phyloP scores from a whole-genome alignment of 1,139 yeast species.

The Suhomyces anneliseae region DNA sequence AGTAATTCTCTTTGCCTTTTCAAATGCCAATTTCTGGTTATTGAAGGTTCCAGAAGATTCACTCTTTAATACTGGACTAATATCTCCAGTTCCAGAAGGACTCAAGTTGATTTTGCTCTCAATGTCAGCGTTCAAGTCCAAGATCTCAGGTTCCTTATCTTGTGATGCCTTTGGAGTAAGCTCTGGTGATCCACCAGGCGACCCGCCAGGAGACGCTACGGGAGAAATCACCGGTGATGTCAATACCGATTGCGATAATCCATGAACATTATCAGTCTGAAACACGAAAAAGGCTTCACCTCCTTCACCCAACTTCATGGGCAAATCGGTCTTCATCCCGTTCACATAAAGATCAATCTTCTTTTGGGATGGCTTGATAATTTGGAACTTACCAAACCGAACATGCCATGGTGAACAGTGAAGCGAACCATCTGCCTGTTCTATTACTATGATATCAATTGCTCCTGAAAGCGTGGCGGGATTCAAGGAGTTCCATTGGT shows the following conservation, averaged over 20 bases:
- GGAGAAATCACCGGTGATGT: slow-evolving; percentile 95
- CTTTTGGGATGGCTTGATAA: slow-evolving; percentile 93
- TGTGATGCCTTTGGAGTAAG: slow-evolving; percentile 13
- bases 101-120: slow-evolving; percentile 30
- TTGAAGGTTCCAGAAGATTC: slow-evolving; percentile 16
- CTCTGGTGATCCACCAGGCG: slow-evolving; percentile 42
- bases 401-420: slow-evolving; percentile 97
- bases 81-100: slow-evolving; percentile 7
- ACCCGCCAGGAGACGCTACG: slow-evolving; percentile 60
- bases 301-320: slow-evolving; percentile 96
- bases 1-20: slow-evolving; percentile 68
- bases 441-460: slow-evolving; percentile 94
- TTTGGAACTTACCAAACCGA: slow-evolving; percentile 90
- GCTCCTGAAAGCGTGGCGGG: slow-evolving; percentile 98
- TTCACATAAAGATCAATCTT: slow-evolving; percentile 87
- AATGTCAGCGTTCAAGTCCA: slow-evolving; percentile 34
- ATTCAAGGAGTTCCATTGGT: slow-evolving; percentile 95
- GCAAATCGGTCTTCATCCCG: slow-evolving; percentile 76
- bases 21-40: slow-evolving; percentile 48
- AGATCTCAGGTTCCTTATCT: slow-evolving; percentile 28
- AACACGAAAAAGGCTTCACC: slow-evolving; percentile 98
- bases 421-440: slow-evolving; percentile 77
- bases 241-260: slow-evolving; percentile 72
- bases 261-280: slow-evolving; percentile 63
- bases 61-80: neutral